Evolutionary conservation across 2,329 filamentous ascomycete genomes (phyloP).

Genomic region (Exophiala dermatitidis): DNA sequence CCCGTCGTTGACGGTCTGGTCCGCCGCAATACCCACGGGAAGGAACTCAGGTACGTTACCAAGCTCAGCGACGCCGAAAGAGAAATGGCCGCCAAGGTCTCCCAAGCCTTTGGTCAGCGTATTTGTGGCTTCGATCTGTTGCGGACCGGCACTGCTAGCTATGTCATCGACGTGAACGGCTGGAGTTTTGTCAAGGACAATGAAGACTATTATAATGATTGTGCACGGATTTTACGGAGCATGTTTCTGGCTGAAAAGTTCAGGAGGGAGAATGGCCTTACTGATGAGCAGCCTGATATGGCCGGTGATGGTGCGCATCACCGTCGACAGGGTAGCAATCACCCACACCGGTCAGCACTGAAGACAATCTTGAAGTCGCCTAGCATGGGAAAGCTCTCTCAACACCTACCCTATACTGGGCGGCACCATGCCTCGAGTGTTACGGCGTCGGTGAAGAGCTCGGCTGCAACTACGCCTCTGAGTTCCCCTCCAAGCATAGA

Average conservation of each 20-base stretch:
- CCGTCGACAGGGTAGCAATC: slow-evolving; percentile 34
- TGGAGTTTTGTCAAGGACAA: slow-evolving; percentile 99
- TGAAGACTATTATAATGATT: slow-evolving; percentile 94
- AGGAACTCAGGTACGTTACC: slow-evolving; percentile 93
- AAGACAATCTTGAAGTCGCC: slow-evolving; percentile 59
- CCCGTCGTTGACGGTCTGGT: slow-evolving; percentile 95
- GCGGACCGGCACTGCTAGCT: slow-evolving; percentile 80
- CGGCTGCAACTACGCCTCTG: slow-evolving; percentile 29
- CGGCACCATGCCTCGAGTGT: slow-evolving; percentile 33
- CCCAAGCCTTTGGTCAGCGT: slow-evolving; percentile 82
- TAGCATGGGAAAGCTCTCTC: slow-evolving; percentile 52
- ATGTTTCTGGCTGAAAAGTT: slow-evolving; percentile 79
- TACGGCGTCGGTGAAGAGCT: slow-evolving; percentile 41
- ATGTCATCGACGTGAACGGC: slow-evolving; percentile 97
- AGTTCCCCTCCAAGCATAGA: slow-evolving; percentile 34
- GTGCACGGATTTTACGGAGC: slow-evolving; percentile 73
- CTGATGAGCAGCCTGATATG: slow-evolving; percentile 34
- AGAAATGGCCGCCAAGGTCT: slow-evolving; percentile 81
- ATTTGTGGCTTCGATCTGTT: slow-evolving; percentile 95
- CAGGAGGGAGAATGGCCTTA: slow-evolving; percentile 28
- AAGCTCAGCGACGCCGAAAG: slow-evolving; percentile 72
- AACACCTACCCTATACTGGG: slow-evolving; percentile 34
- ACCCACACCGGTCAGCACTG: slow-evolving; percentile 44
- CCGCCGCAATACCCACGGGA: slow-evolving; percentile 90
- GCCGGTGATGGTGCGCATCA: slow-evolving; percentile 24